Conservation (phyloP, 2,329 filamentous ascomycete genomes). For the Pseudocercospora ulei region DNA sequence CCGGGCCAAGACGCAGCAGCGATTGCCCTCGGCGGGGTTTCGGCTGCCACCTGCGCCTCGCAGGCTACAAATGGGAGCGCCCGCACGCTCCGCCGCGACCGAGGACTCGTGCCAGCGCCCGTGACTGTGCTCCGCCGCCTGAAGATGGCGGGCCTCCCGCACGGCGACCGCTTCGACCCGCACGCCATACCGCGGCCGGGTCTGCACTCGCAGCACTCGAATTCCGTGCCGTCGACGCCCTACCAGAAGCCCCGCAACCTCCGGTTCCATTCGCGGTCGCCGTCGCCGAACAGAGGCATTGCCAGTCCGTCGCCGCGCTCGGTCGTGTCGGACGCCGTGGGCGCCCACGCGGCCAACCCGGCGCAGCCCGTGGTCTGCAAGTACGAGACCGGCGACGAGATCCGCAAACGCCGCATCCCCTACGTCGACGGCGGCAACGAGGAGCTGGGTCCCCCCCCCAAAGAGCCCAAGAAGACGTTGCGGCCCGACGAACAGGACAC, state of each 20-base stretch:
- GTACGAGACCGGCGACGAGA: slow-evolving; percentile 77
- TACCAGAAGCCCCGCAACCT: slow-evolving; percentile 79
- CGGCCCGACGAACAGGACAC: slow-evolving; percentile 62
- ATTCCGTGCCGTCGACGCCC: slow-evolving; percentile 85
- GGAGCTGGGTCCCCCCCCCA: slow-evolving; percentile 58
- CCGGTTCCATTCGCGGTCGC: slow-evolving; percentile 66
- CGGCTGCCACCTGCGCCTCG: slow-evolving; percentile 11
- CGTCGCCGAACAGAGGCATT: slow-evolving; percentile 63
- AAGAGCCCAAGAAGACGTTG: slow-evolving; percentile 60
- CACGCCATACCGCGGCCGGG: slow-evolving; percentile 25
- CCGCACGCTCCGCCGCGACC: slow-evolving; percentile 18
- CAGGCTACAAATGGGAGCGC: slow-evolving; percentile 26
- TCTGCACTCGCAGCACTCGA: slow-evolving; percentile 55
- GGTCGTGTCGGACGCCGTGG: slow-evolving; percentile 78
- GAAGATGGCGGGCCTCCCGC: slow-evolving; percentile 22
- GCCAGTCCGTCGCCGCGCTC: slow-evolving; percentile 80
- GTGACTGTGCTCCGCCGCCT: slow-evolving; percentile 25
- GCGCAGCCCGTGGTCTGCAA: slow-evolving; percentile 54
- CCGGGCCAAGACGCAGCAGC: slow-evolving; percentile 4
- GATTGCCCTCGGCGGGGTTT: slow-evolving; percentile 11
- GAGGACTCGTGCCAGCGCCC: slow-evolving; percentile 28
- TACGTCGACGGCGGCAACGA: slow-evolving; percentile 75
- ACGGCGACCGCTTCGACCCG: slow-evolving; percentile 22
- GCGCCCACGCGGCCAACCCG: slow-evolving; percentile 30
- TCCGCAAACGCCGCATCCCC: slow-evolving; percentile 75